Evolutionary conservation across 106 monocot species (phyloP), one percentile per base, ranked within the genome.

Genomic region (Allium cepa): DNA sequence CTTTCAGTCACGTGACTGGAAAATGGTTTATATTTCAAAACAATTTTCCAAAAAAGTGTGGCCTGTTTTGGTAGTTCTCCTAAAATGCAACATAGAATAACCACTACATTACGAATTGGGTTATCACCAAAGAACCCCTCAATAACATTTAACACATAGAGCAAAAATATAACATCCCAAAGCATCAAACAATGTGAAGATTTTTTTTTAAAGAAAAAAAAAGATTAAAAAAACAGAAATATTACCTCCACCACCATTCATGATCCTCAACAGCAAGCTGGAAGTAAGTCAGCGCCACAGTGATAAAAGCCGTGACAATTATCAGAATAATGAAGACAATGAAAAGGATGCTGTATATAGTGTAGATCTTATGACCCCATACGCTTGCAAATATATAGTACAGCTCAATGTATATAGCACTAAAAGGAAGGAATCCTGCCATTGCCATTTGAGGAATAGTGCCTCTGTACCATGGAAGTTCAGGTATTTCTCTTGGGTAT

Each of bases 191-290:
- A 36, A 36, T 36, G 5, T 36, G 36, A 36, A 36, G 36, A 36
- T 36, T 22, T 22, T n/a, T n/a, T n/a, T n/a, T n/a, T n/a, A n/a
- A 52, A 52, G 52, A 52, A 53, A 0, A 53, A 53, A 13, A 55
- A 55, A 2, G 4, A 55, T 12, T 12, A 8, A 55, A 2, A 55
- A 12, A 55, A 55, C 7, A 55, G 4, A 15, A 15, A 55, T 12
- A 55, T 55, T 77, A 89, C 89, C 89, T 89, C 89, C 89, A 89
- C 89, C 89, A 89, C 89, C 89, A 89, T 47, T 85, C 75, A 66
- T 89, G 89, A 72, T 89, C 89, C 77, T 89, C 89, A 47, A 77
- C 80, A 14, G 89, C 85, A 66, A 85, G 89, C 66, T 89, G 89
- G 72, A 89, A 89, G 71, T 89, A 89, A 8, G 89, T 82, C 62